Base-by-base conservation (phyloP, 345 rosid species). In the Adansonia digitata region DNA sequence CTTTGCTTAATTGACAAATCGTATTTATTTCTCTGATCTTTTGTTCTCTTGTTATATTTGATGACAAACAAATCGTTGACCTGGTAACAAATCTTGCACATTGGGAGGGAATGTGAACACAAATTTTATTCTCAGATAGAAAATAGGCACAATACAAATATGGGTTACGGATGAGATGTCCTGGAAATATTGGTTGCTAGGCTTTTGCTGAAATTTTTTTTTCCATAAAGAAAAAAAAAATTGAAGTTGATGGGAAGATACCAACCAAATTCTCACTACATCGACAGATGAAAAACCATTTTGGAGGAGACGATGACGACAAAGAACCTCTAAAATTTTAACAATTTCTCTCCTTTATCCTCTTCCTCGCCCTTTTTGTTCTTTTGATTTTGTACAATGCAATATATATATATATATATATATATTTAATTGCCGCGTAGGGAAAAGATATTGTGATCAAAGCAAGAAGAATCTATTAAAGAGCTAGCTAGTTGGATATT, bases 401-500 rank as follows among this genome's bases (percentile, higher is more conserved):
- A 69, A 69, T 69, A 15, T 69, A 18, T 60, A 3, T n/a, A 31
- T 1, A 31, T 39, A 6, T 39, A 6, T 39, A 3, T 46, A 0
- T 45, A 15, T 29, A 17, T 69, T 48, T 10, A 26, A 69, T 49
- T 69, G 60, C 60, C 73, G 73, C 45, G 60, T 49, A 51, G 60
- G 73, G 73, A 69, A 49, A 69, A 69, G 73, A n/a, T 27, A 10
- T 14, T 11, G 60, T 69, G 49, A 69, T 49, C 60, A 69, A 69
- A 69, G 59, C 73, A 49, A 49, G 73, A 49, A 51, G 73, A 69
- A 69, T 69, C 73, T 69, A 31, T 31, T 49, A 69, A 69, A 69
- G 73, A 17, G n/a, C n/a, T 3, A 57, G 27, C 43, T 31, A 17
- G 27, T 17, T 69, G 59, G 60, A 31, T 68, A 49, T 69, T 69